Conservation (phyloP, 139 green algal species). For the Eudorina sp. region DNA sequence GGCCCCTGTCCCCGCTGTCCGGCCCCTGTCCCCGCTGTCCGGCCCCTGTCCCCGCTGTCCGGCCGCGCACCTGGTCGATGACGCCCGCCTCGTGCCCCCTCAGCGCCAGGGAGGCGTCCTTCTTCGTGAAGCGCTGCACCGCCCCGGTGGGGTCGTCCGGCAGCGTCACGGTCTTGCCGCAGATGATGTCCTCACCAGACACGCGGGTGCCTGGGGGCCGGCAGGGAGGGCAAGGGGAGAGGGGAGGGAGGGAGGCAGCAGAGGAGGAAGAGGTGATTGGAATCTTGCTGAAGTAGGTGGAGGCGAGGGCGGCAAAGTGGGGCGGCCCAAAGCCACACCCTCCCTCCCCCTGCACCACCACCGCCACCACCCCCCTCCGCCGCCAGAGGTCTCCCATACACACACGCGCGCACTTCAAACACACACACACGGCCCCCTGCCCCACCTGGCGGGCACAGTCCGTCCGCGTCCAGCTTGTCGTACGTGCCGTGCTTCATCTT, state of each 20-base stretch:
- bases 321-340: too few species aligned
- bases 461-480: conserved; percentile 99
- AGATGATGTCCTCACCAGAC: conserved; percentile 81
- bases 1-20: too few species aligned
- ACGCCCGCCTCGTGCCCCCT: conserved; percentile 82
- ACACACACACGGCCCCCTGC: too few species aligned
- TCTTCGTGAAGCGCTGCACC: conserved; percentile 81
- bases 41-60: too few species aligned
- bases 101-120: conserved; percentile 78
- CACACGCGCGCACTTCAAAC: too few species aligned
- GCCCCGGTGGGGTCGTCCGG: conserved; percentile 62
- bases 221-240: background rate
- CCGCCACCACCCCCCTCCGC: too few species aligned
- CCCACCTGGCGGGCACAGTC: conserved; percentile 82
- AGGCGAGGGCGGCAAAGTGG: too few species aligned
- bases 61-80: conserved; percentile 84
- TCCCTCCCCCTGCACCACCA: too few species aligned
- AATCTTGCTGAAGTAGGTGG: background rate
- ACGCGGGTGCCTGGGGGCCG: conserved; percentile 79
- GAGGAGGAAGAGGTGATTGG: background rate
- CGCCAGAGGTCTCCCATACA: too few species aligned
- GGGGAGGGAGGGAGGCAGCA: background rate
- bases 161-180: conserved; percentile 78
- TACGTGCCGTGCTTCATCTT: conserved; percentile 93
- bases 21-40: too few species aligned